Evolutionary conservation across 176 grass and related monocot species (phyloP).

Genomic region (Panicum miliaceum): DNA sequence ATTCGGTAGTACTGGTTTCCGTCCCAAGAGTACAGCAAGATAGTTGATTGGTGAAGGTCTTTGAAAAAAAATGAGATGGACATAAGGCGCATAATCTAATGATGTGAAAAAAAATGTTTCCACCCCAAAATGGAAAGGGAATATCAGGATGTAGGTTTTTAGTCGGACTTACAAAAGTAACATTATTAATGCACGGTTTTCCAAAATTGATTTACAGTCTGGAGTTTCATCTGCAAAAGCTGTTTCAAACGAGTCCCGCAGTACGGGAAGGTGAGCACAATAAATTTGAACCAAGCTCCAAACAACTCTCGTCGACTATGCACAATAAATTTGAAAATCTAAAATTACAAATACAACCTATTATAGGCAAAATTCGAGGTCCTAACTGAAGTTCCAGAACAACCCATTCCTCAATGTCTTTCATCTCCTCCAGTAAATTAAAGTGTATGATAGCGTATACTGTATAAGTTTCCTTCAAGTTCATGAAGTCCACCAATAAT

Average conservation of each 20-base stretch:
- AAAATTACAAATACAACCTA: not conserved
- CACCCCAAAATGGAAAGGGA: not conserved
- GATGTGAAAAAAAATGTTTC: not conserved
- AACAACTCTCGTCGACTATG: not conserved
- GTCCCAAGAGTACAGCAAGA: too few species aligned
- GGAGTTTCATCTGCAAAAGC: conserved; percentile 2
- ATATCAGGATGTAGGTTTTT: not conserved
- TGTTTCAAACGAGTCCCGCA: not conserved
- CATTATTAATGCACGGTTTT: not conserved
- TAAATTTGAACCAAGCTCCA: conserved; percentile 1
- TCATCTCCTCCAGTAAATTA: not conserved
- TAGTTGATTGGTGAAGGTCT: not conserved
- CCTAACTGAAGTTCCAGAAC: not conserved
- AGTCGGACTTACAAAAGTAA: not conserved
- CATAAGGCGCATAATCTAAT: not conserved
- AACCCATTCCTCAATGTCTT: not conserved
- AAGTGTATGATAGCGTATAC: conserved; percentile 2
- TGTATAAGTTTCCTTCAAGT: conserved; percentile 22
- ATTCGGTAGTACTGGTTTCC: not conserved
- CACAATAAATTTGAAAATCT: not conserved
- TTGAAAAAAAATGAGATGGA: not conserved
- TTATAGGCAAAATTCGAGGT: conserved; percentile 27
- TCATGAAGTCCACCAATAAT: conserved; percentile 28
- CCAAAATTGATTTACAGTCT: not conserved
- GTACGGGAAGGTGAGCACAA: not conserved